These are phyloP conservation scores for Uronychia setigera DNA, from an alignment of 73 alveolate genomes.

Conservation along the genomic window DNA sequence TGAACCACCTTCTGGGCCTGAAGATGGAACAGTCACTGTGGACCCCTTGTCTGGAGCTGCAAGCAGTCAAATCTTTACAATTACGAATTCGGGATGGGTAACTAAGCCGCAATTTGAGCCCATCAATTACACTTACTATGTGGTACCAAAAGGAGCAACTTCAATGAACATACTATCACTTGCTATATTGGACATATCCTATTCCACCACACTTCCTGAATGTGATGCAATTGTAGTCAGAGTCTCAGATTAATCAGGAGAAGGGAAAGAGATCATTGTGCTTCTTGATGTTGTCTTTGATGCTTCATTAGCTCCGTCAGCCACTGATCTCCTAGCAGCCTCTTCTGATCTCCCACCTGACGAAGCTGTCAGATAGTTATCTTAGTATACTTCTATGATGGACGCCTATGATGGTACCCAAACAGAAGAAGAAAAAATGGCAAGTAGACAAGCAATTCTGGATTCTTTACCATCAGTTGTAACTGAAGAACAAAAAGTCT, in stretches of 20 bases:
- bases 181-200: not conserved
- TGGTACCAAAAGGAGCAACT: not conserved
- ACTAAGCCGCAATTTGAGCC: not conserved
- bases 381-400: not conserved
- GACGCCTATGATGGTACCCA: not conserved
- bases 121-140: not conserved
- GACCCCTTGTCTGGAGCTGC: not conserved
- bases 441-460: not conserved
- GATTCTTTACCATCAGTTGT: not conserved
- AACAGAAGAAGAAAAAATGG: not conserved
- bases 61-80: not conserved
- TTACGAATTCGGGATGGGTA: not conserved
- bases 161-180: not conserved
- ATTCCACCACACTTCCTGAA: slow-evolving; percentile 1
- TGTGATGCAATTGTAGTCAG: not conserved
- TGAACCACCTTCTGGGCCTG: not conserved
- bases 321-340: not conserved
- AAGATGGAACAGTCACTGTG: not conserved
- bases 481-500: not conserved
- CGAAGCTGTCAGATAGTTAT: not conserved
- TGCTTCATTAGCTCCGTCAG: not conserved
- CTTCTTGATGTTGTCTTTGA: not conserved
- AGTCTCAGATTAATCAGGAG: not conserved
- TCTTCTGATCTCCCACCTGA: not conserved
- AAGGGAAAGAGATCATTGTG: not conserved